Conservation (phyloP, 805 yeast genomes). For the Saccharomyces eubayanus region DNA sequence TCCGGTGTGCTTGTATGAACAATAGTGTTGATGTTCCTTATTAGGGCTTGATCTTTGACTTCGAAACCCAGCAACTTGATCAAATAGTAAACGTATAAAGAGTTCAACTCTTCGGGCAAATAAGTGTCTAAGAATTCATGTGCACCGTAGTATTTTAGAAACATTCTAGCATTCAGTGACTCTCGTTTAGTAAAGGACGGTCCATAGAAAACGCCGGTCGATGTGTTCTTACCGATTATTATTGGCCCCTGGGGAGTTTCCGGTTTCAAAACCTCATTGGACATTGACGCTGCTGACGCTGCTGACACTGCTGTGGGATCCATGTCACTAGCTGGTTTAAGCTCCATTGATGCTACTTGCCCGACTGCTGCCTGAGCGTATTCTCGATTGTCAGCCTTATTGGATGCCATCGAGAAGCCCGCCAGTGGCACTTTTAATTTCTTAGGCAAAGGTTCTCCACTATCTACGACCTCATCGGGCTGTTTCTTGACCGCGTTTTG, state of each 20-base stretch:
- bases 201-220: conserved; percentile 27
- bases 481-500: neutral
- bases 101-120: conserved; percentile 51
- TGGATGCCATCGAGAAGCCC: neutral
- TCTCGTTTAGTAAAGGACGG: conserved; percentile 37
- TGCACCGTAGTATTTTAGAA: conserved; percentile 52
- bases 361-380: neutral
- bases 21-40: conserved; percentile 23
- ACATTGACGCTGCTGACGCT: neutral
- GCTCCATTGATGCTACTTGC: neutral
- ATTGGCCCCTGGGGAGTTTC: conserved; percentile 16
- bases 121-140: conserved; percentile 51
- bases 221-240: conserved; percentile 20
- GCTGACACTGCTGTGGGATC: neutral
- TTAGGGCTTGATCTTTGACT: conserved; percentile 28
- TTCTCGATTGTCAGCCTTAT: neutral
- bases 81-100: conserved; percentile 48
- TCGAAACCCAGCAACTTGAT: conserved; percentile 58
- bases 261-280: conserved; percentile 12
- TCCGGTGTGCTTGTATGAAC: conserved; percentile 15
- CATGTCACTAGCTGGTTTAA: neutral
- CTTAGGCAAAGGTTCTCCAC: neutral
- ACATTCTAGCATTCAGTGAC: conserved; percentile 41
- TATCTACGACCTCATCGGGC: neutral
- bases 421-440: neutral